Percentiles rank a stretch among this genome's conserved stretches.
Conservation (phyloP, 176 grass and related monocot species). For the Dendrocalamus sinicus region DNA sequence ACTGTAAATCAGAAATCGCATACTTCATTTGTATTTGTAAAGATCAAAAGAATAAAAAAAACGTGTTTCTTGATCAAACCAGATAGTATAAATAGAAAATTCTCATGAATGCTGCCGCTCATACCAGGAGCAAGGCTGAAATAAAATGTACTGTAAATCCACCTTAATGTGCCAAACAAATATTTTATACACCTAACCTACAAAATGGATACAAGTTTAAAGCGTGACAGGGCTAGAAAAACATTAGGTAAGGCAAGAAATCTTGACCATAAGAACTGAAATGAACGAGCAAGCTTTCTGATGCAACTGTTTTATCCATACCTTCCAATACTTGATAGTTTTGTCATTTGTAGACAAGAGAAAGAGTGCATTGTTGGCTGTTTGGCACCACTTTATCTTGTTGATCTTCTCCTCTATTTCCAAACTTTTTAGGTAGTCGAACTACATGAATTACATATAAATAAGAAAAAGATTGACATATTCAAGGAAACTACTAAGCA, state of each 20-base stretch:
- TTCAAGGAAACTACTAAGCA: constrained; percentile 7
- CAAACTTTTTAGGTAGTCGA: constrained; percentile 97
- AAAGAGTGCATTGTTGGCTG: constrained; percentile 73
- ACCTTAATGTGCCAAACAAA: constrained; percentile 4
- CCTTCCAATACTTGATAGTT: constrained; percentile 97
- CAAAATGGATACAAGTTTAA: constrained; percentile 24
- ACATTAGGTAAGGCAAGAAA: constrained; percentile 1
- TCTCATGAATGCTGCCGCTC: constrained; percentile 4
- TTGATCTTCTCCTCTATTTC: constrained; percentile 98
- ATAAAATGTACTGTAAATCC: constrained; percentile 11
- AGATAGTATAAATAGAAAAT: neutral
- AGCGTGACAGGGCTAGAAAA: constrained; percentile 18
- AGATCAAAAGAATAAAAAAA: neutral
- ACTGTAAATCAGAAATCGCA: constrained; percentile 25
- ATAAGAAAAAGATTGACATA: constrained; percentile 31
- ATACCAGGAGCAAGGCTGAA: constrained; percentile 12
- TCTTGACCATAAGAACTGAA: constrained; percentile 31
- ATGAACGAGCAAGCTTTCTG: constrained; percentile 16
- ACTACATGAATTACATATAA: constrained; percentile 62
- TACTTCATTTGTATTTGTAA: constrained; percentile 17
- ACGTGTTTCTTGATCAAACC: neutral
- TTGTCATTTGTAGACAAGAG: constrained; percentile 94
- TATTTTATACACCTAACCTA: constrained; percentile 30
- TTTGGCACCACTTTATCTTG: constrained; percentile 89
- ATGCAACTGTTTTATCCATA: constrained; percentile 41